Percentiles rank a stretch among this genome's conserved stretches.
phyloP scores from a whole-genome alignment of 257 asterid genomes.

The Solanum lignicaule region DNA sequence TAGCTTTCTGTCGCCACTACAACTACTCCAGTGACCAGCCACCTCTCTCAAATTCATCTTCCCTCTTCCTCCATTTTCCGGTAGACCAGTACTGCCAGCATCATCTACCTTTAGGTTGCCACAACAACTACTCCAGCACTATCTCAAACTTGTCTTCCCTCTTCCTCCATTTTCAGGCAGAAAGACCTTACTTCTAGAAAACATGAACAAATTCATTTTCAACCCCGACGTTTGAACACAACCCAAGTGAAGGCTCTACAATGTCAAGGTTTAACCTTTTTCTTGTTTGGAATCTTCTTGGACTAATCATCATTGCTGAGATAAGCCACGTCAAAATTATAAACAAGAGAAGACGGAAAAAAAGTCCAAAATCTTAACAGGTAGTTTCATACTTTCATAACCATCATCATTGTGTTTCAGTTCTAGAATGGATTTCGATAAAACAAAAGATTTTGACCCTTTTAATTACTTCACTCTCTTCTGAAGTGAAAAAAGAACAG shows the following conservation, averaged over 20 bases:
- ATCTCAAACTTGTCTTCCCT: background rate
- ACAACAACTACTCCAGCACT: background rate
- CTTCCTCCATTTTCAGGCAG: background rate
- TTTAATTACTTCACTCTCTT: background rate
- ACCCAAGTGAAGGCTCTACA: background rate
- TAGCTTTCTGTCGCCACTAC: background rate
- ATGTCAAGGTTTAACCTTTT: background rate
- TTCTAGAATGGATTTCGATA: background rate
- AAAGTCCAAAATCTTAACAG: background rate
- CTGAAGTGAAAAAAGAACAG: background rate
- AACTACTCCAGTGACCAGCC: background rate
- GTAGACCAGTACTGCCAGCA: background rate
- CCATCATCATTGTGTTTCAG: background rate
- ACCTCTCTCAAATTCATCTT: background rate
- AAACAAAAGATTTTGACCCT: background rate
- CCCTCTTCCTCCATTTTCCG: background rate
- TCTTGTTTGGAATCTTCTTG: background rate
- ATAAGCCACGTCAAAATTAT: background rate
- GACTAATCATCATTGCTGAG: background rate
- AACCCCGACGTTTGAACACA: background rate
- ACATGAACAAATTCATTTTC: background rate
- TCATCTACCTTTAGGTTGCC: background rate
- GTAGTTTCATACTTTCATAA: background rate
- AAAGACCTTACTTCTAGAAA: background rate
- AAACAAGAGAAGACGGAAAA: background rate